Conservation (phyloP, 1,139 yeast species). For the Arxiozyma slooffiae region DNA sequence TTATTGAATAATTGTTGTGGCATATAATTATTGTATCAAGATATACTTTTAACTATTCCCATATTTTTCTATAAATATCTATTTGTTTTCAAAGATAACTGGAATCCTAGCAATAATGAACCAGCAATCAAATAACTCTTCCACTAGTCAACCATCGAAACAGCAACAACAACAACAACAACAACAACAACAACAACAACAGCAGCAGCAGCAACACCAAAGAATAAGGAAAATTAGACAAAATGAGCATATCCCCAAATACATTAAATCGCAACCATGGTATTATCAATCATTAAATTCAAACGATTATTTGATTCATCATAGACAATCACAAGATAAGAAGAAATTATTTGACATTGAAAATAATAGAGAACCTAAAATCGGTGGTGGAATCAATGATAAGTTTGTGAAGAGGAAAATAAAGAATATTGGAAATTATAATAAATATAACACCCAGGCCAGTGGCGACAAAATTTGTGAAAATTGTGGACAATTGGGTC, state of each 20-base stretch:
- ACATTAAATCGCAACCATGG: slow-evolving; percentile 30
- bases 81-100: not conserved
- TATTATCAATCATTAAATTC: slow-evolving; percentile 15
- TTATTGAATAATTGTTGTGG: too few relatives aligned
- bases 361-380: slow-evolving; percentile 24
- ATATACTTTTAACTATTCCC: too few relatives aligned
- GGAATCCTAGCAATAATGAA: not conserved
- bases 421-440: not conserved
- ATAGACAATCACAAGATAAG: slow-evolving; percentile 17
- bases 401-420: slow-evolving; percentile 7
- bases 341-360: slow-evolving; percentile 21
- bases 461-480: slow-evolving; percentile 9
- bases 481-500: slow-evolving; percentile 25
- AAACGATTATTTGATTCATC: slow-evolving; percentile 26
- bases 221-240: slow-evolving; percentile 6
- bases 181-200: not conserved
- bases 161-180: not conserved
- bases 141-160: not conserved
- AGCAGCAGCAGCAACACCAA: not conserved
- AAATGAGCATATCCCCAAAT: slow-evolving; percentile 27
- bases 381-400: slow-evolving; percentile 25
- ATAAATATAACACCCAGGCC: not conserved
- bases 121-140: not conserved
- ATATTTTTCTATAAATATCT: too few relatives aligned
- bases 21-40: too few relatives aligned